phyloP scores from a whole-genome alignment of 2,329 filamentous ascomycete genomes.

The Colletotrichum viniferum region DNA sequence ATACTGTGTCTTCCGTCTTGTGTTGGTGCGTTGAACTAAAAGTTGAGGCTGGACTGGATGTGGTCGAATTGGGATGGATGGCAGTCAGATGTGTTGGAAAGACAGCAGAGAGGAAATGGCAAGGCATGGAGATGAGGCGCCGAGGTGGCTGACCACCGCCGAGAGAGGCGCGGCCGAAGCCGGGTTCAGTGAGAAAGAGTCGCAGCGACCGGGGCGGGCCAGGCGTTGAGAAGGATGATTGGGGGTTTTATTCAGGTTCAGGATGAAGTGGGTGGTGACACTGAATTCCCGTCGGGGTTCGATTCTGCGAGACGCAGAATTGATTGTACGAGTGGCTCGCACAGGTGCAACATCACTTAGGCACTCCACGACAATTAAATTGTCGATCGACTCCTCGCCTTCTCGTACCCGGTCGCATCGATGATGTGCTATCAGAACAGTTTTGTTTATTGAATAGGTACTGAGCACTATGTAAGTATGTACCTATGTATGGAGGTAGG shows the following conservation, averaged over 20 bases:
- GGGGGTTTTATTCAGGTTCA: not conserved
- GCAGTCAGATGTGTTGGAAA: not conserved
- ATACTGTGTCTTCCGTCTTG: not conserved
- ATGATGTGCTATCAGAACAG: not conserved
- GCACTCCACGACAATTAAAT: not conserved
- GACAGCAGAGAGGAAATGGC: not conserved
- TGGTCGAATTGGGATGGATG: not conserved
- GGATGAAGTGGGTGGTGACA: not conserved
- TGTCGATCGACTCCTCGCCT: not conserved
- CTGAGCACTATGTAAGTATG: not conserved
- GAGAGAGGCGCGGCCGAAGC: not conserved
- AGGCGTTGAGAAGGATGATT: not conserved
- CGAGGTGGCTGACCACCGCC: not conserved
- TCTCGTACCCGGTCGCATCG: not conserved
- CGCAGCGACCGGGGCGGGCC: not conserved
- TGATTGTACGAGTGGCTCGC: not conserved
- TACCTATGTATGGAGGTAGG: too few relatives aligned
- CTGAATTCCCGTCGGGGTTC: not conserved
- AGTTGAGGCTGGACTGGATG: not conserved
- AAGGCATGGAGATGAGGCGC: not conserved
- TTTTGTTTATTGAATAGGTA: not conserved
- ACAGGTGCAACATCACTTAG: not conserved
- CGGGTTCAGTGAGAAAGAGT: not conserved
- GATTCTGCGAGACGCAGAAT: not conserved
- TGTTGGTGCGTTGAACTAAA: not conserved